These are phyloP conservation scores for Penicillium canescens DNA, from an alignment of 495 filamentous ascomycete species.

Conservation along the genomic window DNA sequence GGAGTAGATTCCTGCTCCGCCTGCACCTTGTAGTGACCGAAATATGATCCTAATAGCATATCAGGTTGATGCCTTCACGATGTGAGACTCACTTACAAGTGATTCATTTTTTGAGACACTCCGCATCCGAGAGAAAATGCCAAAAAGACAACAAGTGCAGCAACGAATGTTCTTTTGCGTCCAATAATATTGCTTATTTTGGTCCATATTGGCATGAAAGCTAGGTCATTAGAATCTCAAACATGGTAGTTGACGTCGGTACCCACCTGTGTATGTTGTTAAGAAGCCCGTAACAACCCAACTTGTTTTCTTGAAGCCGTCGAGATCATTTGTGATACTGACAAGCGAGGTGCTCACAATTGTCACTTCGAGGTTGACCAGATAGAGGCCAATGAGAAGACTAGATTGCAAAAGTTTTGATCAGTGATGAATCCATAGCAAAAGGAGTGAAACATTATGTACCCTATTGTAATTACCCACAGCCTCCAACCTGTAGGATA, in stretches of 20 bases:
- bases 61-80: too few species aligned
- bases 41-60: conserved; percentile 40
- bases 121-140: neutral
- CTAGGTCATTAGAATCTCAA: too few species aligned
- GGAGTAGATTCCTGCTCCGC: conserved; percentile 48
- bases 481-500: too few species aligned
- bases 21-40: conserved; percentile 52
- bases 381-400: neutral
- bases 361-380: neutral
- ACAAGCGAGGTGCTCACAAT: neutral
- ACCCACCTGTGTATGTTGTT: neutral
- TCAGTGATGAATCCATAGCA: too few species aligned
- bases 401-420: neutral
- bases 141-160: too few species aligned
- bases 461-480: too few species aligned
- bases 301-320: neutral
- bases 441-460: too few species aligned
- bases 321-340: neutral
- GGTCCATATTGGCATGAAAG: too few species aligned
- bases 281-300: neutral
- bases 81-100: neutral
- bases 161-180: too few species aligned
- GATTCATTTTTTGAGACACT: neutral
- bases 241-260: neutral
- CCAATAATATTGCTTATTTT: too few species aligned